Conservation (phyloP, 306 rosid species). For the Cucurbita moschata region DNA sequence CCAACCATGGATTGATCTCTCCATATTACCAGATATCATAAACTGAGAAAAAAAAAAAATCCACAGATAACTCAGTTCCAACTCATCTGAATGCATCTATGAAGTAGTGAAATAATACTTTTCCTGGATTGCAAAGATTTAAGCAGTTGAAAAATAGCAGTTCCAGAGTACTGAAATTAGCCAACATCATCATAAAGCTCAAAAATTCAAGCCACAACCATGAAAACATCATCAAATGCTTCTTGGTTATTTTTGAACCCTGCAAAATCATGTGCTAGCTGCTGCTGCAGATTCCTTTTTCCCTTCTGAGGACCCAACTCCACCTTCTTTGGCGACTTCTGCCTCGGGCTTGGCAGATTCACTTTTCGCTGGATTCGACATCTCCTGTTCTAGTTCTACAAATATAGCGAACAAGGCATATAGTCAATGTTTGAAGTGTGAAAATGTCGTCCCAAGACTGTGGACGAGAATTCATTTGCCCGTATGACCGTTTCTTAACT, state of each 20-base stretch:
- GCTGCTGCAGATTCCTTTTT: conserved; percentile 43
- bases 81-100: background rate
- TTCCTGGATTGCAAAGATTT: background rate
- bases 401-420: background rate
- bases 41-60: background rate
- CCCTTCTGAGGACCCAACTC: conserved; percentile 28
- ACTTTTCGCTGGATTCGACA: conserved; percentile 33
- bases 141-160: conserved; percentile 12
- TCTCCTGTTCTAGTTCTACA: conserved; percentile 41
- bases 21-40: background rate
- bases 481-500: background rate
- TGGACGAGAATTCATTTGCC: background rate
- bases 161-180: background rate
- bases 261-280: conserved; percentile 31
- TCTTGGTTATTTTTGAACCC: conserved; percentile 4
- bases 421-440: background rate
- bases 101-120: background rate
- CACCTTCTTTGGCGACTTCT: conserved; percentile 8
- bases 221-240: conserved; percentile 18
- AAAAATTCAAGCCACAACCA: conserved; percentile 18
- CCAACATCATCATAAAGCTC: conserved; percentile 1
- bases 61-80: background rate
- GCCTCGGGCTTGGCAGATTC: conserved; percentile 7
- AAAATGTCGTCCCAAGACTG: no score
- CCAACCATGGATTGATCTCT: background rate